Evolutionary conservation across 2,329 filamentous ascomycete species (phyloP).

Genomic region (Laburnicola sp.): DNA sequence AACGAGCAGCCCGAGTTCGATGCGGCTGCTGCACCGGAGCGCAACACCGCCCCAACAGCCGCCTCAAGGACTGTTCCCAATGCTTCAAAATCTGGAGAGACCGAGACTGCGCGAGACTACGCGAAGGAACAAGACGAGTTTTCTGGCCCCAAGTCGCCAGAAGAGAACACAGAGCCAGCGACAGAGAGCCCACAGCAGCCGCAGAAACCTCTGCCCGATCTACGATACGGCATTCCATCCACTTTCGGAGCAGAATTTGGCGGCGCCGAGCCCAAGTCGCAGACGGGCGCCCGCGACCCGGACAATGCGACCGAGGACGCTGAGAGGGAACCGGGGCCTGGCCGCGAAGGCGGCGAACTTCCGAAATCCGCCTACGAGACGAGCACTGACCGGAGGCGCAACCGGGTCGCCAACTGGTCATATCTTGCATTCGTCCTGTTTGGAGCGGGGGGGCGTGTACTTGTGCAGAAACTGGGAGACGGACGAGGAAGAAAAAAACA

Average conservation of each 20-base stretch:
- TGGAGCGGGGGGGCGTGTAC: slow-evolving; percentile 66
- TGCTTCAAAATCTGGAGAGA: slow-evolving; percentile 4
- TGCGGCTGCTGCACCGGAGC: slow-evolving; percentile 26
- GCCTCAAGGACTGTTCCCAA: slow-evolving; percentile 26
- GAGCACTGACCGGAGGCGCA: slow-evolving; percentile 81
- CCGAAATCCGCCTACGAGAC: slow-evolving; percentile 85
- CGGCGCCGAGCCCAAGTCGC: slow-evolving; percentile 43
- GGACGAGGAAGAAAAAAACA: slow-evolving; percentile 68
- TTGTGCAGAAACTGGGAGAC: slow-evolving; percentile 85
- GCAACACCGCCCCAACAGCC: slow-evolving; percentile 33
- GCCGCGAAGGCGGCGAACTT: slow-evolving; percentile 65
- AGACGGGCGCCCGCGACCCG: slow-evolving; percentile 32
- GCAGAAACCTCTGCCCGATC: slow-evolving; percentile 74
- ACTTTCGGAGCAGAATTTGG: slow-evolving; percentile 78
- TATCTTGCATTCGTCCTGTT: slow-evolving; percentile 65
- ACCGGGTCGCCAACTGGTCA: slow-evolving; percentile 73
- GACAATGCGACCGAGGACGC: slow-evolving; percentile 60
- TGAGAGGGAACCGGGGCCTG: slow-evolving; percentile 45
- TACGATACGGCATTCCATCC: slow-evolving; percentile 93
- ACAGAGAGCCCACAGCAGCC: slow-evolving; percentile 55
- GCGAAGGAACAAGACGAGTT: slow-evolving; percentile 44
- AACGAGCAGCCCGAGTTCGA: slow-evolving; percentile 45
- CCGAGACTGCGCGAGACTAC: slow-evolving; percentile 24
- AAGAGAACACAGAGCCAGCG: slow-evolving; percentile 43
- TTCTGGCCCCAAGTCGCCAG: slow-evolving; percentile 37